A percentile compares a stretch with the other conserved stretches of the same genome.
Evolutionary conservation across 2,329 filamentous ascomycete species (phyloP).

Genomic region (Gnomoniopsis smithogilvyi): DNA sequence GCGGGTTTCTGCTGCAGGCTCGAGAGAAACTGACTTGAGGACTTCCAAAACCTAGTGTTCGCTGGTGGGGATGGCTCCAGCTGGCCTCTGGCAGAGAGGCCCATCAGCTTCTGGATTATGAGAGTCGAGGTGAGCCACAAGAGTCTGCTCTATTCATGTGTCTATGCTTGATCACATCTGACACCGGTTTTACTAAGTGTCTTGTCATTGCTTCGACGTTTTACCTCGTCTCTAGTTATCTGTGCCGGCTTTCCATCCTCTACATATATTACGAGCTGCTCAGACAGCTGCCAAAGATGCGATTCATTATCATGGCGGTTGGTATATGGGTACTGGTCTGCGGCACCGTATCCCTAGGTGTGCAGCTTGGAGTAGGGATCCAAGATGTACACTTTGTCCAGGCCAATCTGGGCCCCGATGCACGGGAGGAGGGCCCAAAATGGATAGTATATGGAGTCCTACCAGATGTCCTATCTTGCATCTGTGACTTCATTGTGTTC

Average conservation of each 20-base stretch:
- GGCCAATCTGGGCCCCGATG: conserved; percentile 1
- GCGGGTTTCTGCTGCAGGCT: neutral
- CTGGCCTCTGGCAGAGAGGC: conserved; percentile 2
- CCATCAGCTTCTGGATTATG: conserved; percentile 6
- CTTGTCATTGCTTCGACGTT: conserved; percentile 10
- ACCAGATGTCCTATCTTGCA: conserved; percentile 5
- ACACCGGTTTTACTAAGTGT: neutral
- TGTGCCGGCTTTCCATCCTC: conserved; percentile 6
- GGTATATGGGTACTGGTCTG: conserved; percentile 6
- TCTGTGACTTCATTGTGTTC: conserved; percentile 10
- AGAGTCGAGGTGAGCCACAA: conserved; percentile 6
- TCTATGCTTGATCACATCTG: neutral
- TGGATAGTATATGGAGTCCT: conserved; percentile 11
- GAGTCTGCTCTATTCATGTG: too few species aligned
- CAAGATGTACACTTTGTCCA: conserved; percentile 6
- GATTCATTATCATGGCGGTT: neutral
- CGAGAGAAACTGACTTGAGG: neutral
- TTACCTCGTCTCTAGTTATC: conserved; percentile 9
- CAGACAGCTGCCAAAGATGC: conserved; percentile 4
- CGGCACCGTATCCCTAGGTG: conserved; percentile 1
- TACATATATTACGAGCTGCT: conserved; percentile 13
- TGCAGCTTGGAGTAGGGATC: conserved; percentile 10
- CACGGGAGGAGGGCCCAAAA: conserved; percentile 4
- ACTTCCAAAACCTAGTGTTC: neutral
- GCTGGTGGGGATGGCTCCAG: conserved; percentile 6